Conservation (phyloP, 202 grass and related monocot genomes). For the Hordeum pubiflorum region DNA sequence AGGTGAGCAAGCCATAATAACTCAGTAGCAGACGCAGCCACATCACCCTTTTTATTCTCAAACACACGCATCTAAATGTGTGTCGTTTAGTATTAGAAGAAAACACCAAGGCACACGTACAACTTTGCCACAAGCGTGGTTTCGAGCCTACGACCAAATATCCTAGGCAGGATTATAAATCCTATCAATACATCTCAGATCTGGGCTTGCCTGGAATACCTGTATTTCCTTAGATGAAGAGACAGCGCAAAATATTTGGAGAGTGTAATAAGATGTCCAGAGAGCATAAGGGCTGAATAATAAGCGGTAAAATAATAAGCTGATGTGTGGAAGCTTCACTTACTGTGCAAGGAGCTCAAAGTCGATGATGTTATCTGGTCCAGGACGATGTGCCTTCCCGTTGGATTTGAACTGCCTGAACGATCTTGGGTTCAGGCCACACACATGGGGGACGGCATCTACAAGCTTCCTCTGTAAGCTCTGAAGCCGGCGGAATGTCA, state of each 20-base stretch:
- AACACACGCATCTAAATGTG: no score
- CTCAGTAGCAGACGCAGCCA: not conserved
- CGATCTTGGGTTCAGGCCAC: slow-evolving; percentile 78
- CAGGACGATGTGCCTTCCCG: slow-evolving; percentile 75
- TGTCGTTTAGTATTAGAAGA: no score
- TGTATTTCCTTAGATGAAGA: not conserved
- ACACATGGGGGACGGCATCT: slow-evolving; percentile 61
- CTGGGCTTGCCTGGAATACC: not conserved
- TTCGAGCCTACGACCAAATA: no score
- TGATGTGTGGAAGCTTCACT: slow-evolving; percentile 26
- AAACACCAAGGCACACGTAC: no score
- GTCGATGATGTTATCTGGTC: slow-evolving; percentile 87
- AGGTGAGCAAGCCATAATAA: not conserved
- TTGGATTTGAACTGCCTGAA: slow-evolving; percentile 74
- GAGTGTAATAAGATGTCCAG: not conserved
- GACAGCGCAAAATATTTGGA: not conserved
- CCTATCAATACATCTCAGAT: not conserved
- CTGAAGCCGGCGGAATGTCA: slow-evolving; percentile 76
- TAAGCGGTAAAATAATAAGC: not conserved
- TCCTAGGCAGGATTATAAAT: not conserved
- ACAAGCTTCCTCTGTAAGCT: slow-evolving; percentile 73
- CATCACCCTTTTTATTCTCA: not conserved
- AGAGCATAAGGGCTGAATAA: not conserved
- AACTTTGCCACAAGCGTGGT: no score
- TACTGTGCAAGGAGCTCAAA: slow-evolving; percentile 85